phyloP scores from a whole-genome alignment of 192 early-diverging fungal genomes.

The Coemansia sp. region DNA sequence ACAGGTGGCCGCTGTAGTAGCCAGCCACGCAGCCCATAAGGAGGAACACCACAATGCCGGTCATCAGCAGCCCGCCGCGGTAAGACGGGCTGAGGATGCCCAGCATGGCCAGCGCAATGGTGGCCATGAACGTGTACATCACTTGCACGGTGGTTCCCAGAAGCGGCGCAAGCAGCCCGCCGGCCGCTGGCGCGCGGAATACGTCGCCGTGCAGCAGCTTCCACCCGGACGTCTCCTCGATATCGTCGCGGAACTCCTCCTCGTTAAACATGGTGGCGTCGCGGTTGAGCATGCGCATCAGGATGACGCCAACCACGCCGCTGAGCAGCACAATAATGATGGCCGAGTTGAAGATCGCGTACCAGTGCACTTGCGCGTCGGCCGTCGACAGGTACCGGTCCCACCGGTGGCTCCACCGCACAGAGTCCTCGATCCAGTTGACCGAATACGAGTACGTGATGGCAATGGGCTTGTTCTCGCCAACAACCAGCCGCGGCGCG shows the following conservation, averaged over 20 bases:
- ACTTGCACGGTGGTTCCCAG: constrained; percentile 76
- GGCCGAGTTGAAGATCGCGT: constrained; percentile 70
- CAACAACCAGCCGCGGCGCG: constrained; percentile 22
- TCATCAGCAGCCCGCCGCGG: constrained; percentile 63
- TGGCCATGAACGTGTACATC: constrained; percentile 59
- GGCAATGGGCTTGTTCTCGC: constrained; percentile 21
- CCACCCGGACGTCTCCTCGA: constrained; percentile 75
- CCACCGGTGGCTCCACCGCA: constrained; percentile 66
- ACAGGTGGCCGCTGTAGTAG: constrained; percentile 72
- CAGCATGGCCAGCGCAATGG: constrained; percentile 60
- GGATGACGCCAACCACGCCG: constrained; percentile 67
- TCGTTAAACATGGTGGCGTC: constrained; percentile 60
- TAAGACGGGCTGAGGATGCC: constrained; percentile 68
- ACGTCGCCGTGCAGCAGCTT: constrained; percentile 79
- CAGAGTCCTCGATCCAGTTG: constrained; percentile 63
- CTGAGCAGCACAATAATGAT: constrained; percentile 68
- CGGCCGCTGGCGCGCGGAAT: constrained; percentile 67
- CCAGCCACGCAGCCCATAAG: constrained; percentile 63
- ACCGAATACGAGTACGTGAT: constrained; percentile 76
- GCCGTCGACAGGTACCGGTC: constrained; percentile 61
- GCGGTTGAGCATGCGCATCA: constrained; percentile 67
- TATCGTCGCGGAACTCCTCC: constrained; percentile 59
- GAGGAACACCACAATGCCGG: constrained; percentile 60
- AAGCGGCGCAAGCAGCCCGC: constrained; percentile 68
- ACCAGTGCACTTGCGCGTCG: constrained; percentile 65